Base-by-base conservation (phyloP, 306 rosid genomes). In the Quercus variabilis region DNA sequence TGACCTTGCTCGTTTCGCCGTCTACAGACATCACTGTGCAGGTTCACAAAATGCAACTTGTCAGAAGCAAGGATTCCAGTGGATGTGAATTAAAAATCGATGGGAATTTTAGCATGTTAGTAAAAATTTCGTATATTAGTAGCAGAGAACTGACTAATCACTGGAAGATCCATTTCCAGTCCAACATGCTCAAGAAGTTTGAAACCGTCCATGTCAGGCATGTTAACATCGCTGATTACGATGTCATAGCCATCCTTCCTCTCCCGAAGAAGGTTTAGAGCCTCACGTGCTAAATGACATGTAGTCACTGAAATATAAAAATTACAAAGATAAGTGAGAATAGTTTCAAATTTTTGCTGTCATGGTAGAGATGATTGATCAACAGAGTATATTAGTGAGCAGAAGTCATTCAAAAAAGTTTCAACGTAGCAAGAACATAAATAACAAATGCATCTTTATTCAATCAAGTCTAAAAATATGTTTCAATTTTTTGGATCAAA, bases 191-290 rank as follows among this genome's bases (percentile, higher is more conserved):
- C 99, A 0, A 96, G 99, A 57, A 96, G 99, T 70, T 89, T 96
- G 80, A 96, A 96, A n/a, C 99, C 99, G 52, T 96, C 99, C 99
- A 96, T 96, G 87, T 96, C 99, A 0, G 99, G 99, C 99, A 96
- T 96, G 96, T 96, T 96, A 3, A 96, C 99, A 73, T 96, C 99
- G 8, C 99, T 96, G 83, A 96, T 87, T 46, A 96, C 99, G 28
- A 96, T 96, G 81, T 96, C 99, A 10, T 90, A 96, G 31, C 92
- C 97, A 46, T 93, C 94, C 83, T 96, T 96, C 78, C 88, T 87
- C 71, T 96, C 97, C 0, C 99, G 91, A 55, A 96, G 99, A 87
- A 90, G 76, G 85, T 76, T 87, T 17, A 96, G 82, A 49, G 99
- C 99, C 19, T 93, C 92, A 67, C 86, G 91, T 69, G 99, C 99